A percentile compares a stretch with the other conserved stretches of the same genome.
Evolutionary conservation across 129 eudicot genomes (phyloP).

Genomic region (Helichrysum umbraculigerum): DNA sequence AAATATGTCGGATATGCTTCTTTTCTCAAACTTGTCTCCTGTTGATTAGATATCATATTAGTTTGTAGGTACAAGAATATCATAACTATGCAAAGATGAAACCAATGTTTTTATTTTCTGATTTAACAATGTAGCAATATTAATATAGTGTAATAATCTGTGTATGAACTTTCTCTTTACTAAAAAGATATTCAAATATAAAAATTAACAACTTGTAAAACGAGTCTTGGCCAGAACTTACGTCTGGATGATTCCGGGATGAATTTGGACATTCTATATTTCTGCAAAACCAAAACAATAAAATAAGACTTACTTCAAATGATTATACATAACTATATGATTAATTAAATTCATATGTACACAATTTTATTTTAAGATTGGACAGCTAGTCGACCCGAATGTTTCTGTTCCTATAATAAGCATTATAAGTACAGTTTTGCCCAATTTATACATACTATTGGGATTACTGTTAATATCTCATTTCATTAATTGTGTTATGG

Average conservation of each 20-base stretch:
- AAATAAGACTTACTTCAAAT: background rate
- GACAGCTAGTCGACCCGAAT: background rate
- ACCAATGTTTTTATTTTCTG: background rate
- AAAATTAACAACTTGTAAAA: background rate
- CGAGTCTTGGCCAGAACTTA: conserved; percentile 38
- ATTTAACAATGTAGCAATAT: background rate
- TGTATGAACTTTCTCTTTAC: background rate
- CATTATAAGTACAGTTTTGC: background rate
- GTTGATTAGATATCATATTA: conserved; percentile 10
- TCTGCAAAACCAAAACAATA: conserved; percentile 41
- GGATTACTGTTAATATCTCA: too few species aligned
- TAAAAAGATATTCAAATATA: background rate
- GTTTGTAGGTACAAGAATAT: background rate
- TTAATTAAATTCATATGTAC: background rate
- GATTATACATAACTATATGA: too few species aligned
- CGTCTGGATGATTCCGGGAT: conserved; percentile 64
- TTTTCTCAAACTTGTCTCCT: conserved; percentile 66
- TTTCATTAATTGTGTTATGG: too few species aligned
- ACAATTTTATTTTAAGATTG: background rate
- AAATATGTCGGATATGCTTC: conserved; percentile 69
- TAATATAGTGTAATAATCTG: background rate
- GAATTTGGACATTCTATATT: conserved; percentile 76
- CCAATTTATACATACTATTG: too few species aligned
- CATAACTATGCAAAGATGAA: background rate
- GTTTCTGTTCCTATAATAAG: background rate